These are phyloP conservation scores for Moricandia moricandioides DNA, from an alignment of 345 rosid genomes.

Conservation along the genomic window DNA sequence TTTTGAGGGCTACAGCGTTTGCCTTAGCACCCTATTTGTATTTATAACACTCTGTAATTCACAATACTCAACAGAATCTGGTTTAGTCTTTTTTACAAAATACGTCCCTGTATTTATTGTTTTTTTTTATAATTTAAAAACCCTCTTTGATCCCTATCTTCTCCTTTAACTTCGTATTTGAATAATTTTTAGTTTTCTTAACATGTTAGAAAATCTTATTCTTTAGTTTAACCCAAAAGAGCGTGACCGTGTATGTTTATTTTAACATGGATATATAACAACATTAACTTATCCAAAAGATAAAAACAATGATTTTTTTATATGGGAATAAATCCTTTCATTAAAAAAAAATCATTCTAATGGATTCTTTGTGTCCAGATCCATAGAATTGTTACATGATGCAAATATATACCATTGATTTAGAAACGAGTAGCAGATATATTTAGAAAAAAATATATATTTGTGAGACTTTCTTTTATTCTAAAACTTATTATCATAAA, in stretches of 20 bases:
- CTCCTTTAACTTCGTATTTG: background rate
- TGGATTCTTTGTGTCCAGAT: background rate
- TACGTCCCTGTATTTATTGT: background rate
- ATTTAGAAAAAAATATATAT: too few relatives aligned
- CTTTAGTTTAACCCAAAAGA: background rate
- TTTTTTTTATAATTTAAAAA: background rate
- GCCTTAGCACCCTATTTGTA: slow-evolving; percentile 2
- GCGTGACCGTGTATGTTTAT: background rate
- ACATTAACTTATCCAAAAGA: background rate
- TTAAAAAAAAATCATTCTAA: background rate
- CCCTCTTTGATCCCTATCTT: background rate
- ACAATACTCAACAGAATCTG: background rate
- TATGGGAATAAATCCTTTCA: background rate
- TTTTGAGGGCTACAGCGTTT: background rate
- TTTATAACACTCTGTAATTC: slow-evolving; percentile 1
- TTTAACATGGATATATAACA: background rate
- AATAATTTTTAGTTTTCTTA: background rate
- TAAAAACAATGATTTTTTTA: background rate
- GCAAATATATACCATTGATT: background rate
- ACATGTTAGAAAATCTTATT: background rate
- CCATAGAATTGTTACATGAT: background rate
- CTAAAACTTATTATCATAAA: background rate
- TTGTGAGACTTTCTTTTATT: background rate
- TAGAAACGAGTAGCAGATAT: background rate
- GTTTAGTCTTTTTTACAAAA: background rate